phyloP scores from a whole-genome alignment of 2,329 filamentous ascomycete species.

The Aspergillus pseudoterreus region DNA sequence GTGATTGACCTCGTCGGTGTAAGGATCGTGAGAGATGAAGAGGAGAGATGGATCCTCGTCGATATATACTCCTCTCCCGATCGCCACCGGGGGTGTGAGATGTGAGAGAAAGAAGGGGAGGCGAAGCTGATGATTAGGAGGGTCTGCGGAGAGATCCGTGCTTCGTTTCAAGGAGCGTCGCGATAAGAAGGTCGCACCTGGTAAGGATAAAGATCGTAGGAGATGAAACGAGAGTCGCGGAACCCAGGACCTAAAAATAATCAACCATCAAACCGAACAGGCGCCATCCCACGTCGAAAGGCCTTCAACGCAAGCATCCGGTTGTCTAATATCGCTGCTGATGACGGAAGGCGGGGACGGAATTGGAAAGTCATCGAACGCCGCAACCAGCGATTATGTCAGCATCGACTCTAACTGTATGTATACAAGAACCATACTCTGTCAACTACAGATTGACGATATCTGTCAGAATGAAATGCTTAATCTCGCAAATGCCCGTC shows the following conservation, averaged over 20 bases:
- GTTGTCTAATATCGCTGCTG: too few relatives aligned
- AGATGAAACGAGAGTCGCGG: background rate
- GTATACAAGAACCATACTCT: background rate
- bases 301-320: background rate
- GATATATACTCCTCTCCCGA: too few relatives aligned
- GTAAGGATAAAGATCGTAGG: background rate
- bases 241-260: background rate
- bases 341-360: background rate
- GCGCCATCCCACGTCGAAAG: background rate
- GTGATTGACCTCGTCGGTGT: constrained; percentile 4
- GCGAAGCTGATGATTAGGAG: constrained; percentile 11
- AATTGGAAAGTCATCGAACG: constrained; percentile 11
- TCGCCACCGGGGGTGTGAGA: background rate
- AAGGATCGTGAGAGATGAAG: too few relatives aligned
- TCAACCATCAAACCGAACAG: background rate
- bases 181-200: background rate
- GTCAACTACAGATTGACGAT: too few relatives aligned
- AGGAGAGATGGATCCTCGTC: too few relatives aligned
- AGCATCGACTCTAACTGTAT: constrained; percentile 8
- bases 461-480: too few relatives aligned
- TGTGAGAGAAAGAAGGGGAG: background rate
- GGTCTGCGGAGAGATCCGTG: constrained; percentile 29
- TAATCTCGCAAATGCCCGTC: too few relatives aligned
- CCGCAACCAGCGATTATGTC: constrained; percentile 22
- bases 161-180: constrained; percentile 28